Conservation (phyloP, 2,329 filamentous ascomycete species). For the Fusarium irregulare region DNA sequence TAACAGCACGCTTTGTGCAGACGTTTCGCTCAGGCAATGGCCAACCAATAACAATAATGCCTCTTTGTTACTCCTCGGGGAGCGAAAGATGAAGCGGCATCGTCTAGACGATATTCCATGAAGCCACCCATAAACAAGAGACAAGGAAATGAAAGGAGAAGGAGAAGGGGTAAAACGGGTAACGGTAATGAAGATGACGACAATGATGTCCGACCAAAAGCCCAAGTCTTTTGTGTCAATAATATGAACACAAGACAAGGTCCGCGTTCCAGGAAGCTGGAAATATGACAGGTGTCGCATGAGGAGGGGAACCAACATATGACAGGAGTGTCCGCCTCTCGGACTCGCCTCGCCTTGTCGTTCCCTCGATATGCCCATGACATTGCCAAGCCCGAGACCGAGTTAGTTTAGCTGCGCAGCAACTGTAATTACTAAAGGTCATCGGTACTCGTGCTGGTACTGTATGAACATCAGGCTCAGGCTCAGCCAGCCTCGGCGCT, state of each 20-base stretch:
- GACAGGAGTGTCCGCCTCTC: slow-evolving; percentile 6
- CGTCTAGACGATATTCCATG: slow-evolving; percentile 31
- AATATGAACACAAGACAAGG: neutral
- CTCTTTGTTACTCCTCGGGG: slow-evolving; percentile 30
- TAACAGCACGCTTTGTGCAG: slow-evolving; percentile 28
- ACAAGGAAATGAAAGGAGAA: neutral
- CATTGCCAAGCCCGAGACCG: neutral
- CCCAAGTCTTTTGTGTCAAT: neutral
- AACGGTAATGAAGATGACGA: neutral
- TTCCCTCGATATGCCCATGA: neutral
- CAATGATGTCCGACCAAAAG: neutral
- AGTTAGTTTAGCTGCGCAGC: neutral
- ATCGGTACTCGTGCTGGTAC: neutral
- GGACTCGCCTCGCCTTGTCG: neutral
- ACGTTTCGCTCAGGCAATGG: slow-evolving; percentile 12
- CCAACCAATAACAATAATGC: slow-evolving; percentile 30
- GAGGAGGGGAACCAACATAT: slow-evolving; percentile 19
- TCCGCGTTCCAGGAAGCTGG: slow-evolving; percentile 31
- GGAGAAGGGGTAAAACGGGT: neutral
- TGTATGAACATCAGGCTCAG: neutral
- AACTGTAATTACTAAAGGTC: neutral
- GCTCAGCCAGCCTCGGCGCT: slow-evolving; percentile 17
- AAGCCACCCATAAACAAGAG: slow-evolving; percentile 10
- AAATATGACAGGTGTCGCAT: slow-evolving; percentile 14
- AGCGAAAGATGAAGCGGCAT: slow-evolving; percentile 28